Base-by-base conservation (phyloP, 163 green algal species). In the Trebouxia gelatinosa region DNA sequence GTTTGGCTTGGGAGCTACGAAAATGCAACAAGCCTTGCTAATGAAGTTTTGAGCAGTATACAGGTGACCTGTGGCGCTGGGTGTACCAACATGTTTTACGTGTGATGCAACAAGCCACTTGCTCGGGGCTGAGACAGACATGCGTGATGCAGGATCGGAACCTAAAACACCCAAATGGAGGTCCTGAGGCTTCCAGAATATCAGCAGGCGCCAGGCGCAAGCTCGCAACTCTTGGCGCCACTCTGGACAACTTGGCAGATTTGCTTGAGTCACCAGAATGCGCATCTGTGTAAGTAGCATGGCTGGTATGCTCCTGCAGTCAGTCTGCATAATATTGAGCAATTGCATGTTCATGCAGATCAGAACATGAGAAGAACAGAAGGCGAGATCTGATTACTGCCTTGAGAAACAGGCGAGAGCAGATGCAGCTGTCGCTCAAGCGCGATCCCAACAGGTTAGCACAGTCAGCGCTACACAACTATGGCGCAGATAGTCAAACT, bases 351-450 rank as follows among this genome's bases (percentile, higher is more conserved):
- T 13, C 38, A 31, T 80, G 57, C 89, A 95, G 92, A 0, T 91
- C 88, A 5, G 93, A 98, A 74, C 85, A 91, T n/a, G 93, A 98
- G 80, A 84, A 85, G 31, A 95, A 96, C 78, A 74, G 92, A 28
- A 82, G 93, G 65, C 86, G 90, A 17, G 92, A 97, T 72, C 71
- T 95, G 66, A 65, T 96, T 34, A 81, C 85, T 32, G 87, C 87
- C n/a, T 82, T 97, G 76, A 81, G 86, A 5, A 89, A 78, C 70
- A 61, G 88, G 58, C 81, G 89, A 17, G 93, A 96, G 76, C 83
- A 91, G 46, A 94, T 97, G 88, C 88, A 93, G 81, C 58, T 85
- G 26, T 77, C 82, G 0, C 82, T 98, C 38, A 93, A 90, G 61
- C 86, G 93, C 16, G 85, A 88, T 31, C 35, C n/a, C n/a, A n/a